These are phyloP conservation scores for Coemansia sp. DNA, from an alignment of 192 early-diverging fungal genomes.

Conservation along the genomic window DNA sequence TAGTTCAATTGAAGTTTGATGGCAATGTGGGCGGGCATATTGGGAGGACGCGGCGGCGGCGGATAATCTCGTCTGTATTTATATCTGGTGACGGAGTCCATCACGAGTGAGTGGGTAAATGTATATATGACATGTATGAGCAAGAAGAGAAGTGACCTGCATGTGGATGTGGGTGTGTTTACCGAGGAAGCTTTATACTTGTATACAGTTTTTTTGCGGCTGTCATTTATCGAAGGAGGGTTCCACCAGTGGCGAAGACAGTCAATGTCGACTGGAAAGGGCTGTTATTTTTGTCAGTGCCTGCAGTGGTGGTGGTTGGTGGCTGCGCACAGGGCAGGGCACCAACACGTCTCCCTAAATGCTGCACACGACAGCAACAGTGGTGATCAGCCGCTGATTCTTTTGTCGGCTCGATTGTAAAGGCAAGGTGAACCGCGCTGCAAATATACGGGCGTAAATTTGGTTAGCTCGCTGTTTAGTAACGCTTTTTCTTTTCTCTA, in stretches of 20 bases:
- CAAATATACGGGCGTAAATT: not conserved
- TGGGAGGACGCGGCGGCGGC: slow-evolving; percentile 28
- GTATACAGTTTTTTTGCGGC: not conserved
- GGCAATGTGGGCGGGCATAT: not conserved
- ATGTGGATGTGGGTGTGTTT: not conserved
- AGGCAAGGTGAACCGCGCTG: not conserved
- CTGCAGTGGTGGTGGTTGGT: not conserved
- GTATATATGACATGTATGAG: not conserved
- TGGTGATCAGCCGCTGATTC: not conserved
- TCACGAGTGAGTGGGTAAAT: too few species aligned
- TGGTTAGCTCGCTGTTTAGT: not conserved
- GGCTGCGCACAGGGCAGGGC: not conserved
- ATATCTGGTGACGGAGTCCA: not conserved
- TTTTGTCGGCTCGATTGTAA: not conserved
- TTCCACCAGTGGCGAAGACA: not conserved
- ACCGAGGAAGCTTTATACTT: not conserved
- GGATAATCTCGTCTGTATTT: slow-evolving; percentile 27
- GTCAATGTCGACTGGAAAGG: not conserved
- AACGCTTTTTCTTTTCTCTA: not conserved
- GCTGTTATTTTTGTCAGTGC: not conserved
- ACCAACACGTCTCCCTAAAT: too few species aligned
- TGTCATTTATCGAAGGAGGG: not conserved
- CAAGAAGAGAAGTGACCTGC: not conserved
- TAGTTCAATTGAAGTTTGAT: not conserved
- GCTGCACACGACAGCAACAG: not conserved